Percentiles rank a stretch among this genome's conserved stretches.
These are phyloP conservation scores for Aureobasidium sp. DNA, from an alignment of 2,329 filamentous ascomycete genomes.

Conservation along the genomic window DNA sequence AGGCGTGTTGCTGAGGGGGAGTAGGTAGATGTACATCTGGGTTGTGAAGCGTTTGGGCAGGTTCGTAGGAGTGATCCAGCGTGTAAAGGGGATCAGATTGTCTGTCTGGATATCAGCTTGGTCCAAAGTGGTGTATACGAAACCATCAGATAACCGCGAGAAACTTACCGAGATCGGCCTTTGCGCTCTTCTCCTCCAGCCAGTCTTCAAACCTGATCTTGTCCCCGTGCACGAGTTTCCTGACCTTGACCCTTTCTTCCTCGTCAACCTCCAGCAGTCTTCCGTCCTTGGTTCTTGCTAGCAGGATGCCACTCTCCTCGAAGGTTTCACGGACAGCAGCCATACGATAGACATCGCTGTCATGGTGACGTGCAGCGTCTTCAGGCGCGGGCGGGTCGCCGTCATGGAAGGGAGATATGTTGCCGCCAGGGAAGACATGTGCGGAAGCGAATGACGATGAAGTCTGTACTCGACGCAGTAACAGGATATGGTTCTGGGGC, in stretches of 20 bases:
- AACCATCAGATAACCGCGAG: not conserved
- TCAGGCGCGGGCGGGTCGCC: slow-evolving; percentile 46
- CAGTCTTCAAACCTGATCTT: slow-evolving; percentile 60
- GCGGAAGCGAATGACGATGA: slow-evolving; percentile 81
- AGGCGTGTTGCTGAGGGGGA: slow-evolving; percentile 45
- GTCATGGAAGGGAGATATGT: slow-evolving; percentile 69
- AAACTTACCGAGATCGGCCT: slow-evolving; percentile 55
- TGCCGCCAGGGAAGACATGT: slow-evolving; percentile 91
- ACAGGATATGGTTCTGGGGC: slow-evolving; percentile 73
- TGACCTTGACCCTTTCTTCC: slow-evolving; percentile 53
- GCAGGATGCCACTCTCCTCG: slow-evolving; percentile 84
- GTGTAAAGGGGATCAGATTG: slow-evolving; percentile 69
- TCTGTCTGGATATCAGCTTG: slow-evolving; percentile 32
- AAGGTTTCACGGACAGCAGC: slow-evolving; percentile 87
- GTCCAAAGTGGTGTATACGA: not conserved
- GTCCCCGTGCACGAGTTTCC: slow-evolving; percentile 59
- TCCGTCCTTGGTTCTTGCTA: slow-evolving; percentile 50
- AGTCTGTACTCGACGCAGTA: slow-evolving; percentile 76
- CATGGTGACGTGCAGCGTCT: slow-evolving; percentile 53
- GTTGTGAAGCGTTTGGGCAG: slow-evolving; percentile 75
- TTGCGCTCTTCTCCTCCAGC: slow-evolving; percentile 46
- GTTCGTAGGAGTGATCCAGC: slow-evolving; percentile 77
- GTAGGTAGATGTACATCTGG: slow-evolving; percentile 93
- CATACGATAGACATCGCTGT: slow-evolving; percentile 65
- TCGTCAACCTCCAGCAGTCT: slow-evolving; percentile 53